Conservation (phyloP, 331 rosid species). For the Malus hybrid region DNA sequence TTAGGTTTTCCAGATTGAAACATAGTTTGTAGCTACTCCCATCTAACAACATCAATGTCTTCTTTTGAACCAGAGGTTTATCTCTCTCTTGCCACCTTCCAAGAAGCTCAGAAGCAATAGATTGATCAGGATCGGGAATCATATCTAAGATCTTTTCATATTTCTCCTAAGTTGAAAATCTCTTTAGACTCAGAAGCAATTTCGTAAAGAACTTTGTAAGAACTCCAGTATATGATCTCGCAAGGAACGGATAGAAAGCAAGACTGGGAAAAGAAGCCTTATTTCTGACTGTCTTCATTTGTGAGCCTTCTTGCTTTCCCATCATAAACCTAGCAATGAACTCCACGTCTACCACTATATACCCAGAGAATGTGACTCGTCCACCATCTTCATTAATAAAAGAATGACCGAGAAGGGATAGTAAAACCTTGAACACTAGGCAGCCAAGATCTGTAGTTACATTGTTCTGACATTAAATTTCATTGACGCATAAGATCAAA, state of each 20-base stretch:
- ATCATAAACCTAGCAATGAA: conserved; percentile 96
- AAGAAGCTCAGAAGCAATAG: conserved; percentile 70
- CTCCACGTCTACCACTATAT: conserved; percentile 91
- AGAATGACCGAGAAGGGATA: no score
- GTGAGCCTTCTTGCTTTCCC: conserved; percentile 84
- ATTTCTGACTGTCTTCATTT: conserved; percentile 66
- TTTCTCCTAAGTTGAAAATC: conserved; percentile 77
- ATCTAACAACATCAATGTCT: conserved; percentile 21
- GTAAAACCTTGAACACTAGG: no score
- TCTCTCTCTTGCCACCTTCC: conserved; percentile 70
- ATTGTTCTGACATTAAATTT: no score
- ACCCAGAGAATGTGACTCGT: conserved; percentile 71
- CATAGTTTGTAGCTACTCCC: conserved; percentile 48
- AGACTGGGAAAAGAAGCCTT: conserved; percentile 61
- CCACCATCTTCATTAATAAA: no score
- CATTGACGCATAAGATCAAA: no score
- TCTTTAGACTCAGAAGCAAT: conserved; percentile 55
- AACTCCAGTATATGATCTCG: conserved; percentile 72
- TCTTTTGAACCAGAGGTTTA: conserved; percentile 51
- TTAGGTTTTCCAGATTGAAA: conserved; percentile 65
- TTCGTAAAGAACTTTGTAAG: conserved; percentile 52
- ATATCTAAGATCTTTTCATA: conserved; percentile 72
- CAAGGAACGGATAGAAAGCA: conserved; percentile 75
- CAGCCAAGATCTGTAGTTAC: no score
- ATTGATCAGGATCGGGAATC: conserved; percentile 88